phyloP scores from a whole-genome alignment of 192 early-diverging fungal genomes.

The Coemansia sp. region DNA sequence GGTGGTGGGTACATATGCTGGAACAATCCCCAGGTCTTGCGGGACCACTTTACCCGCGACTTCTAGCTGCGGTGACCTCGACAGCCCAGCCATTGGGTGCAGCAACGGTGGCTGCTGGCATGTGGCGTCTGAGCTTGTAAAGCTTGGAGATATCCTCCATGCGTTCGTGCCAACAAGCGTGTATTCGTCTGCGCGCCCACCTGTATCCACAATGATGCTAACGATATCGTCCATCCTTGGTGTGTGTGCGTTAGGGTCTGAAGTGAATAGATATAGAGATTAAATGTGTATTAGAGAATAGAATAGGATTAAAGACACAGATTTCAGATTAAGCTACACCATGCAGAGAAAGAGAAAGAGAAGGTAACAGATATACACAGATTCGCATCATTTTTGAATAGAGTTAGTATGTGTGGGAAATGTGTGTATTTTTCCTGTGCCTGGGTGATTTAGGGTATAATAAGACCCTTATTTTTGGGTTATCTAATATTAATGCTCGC shows the following conservation, averaged over 20 bases:
- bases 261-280: too few relatives aligned
- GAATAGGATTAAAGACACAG: not conserved
- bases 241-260: not conserved
- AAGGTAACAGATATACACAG: not conserved
- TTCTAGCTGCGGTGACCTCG: constrained; percentile 9
- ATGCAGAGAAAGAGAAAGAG: not conserved
- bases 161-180: not conserved
- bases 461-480: not conserved
- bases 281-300: not conserved
- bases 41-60: constrained; percentile 17
- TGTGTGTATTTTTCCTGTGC: too few relatives aligned
- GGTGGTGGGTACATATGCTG: constrained; percentile 15
- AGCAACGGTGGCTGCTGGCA: constrained; percentile 14
- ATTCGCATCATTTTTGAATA: too few relatives aligned
- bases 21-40: constrained; percentile 16
- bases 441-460: too few relatives aligned
- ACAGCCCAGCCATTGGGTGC: constrained; percentile 6
- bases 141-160: constrained; percentile 13
- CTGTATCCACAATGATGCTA: constrained; percentile 12
- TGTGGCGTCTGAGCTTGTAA: not conserved
- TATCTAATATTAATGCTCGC: not conserved
- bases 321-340: not conserved
- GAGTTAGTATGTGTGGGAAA: too few relatives aligned
- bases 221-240: constrained; percentile 3
- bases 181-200: constrained; percentile 25